These are phyloP conservation scores for Helotiales sp. DNA, from an alignment of 2,329 filamentous ascomycete genomes.

Conservation along the genomic window DNA sequence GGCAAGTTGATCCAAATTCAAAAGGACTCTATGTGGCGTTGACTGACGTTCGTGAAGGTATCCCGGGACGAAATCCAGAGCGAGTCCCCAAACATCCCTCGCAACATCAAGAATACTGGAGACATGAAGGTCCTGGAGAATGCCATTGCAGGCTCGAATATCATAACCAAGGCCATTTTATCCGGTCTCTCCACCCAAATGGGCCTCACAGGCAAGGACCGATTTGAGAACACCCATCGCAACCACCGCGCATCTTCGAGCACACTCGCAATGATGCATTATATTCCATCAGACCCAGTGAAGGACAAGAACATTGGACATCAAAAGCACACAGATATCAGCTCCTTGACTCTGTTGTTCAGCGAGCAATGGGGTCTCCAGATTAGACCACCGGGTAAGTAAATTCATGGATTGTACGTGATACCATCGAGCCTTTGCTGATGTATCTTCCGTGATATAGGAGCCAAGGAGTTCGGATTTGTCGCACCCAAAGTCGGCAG, in stretches of 20 bases:
- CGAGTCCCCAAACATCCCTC: slow-evolving; percentile 52
- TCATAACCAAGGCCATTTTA: slow-evolving; percentile 50
- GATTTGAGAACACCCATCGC: slow-evolving; percentile 58
- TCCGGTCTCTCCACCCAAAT: slow-evolving; percentile 52
- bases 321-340: slow-evolving; percentile 63
- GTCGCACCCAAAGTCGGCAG: slow-evolving; percentile 56
- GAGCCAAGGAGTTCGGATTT: slow-evolving; percentile 55
- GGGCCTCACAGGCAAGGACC: slow-evolving; percentile 50
- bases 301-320: slow-evolving; percentile 54
- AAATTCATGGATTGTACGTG: neutral
- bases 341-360: slow-evolving; percentile 60
- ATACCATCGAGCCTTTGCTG: neutral
- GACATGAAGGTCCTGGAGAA: slow-evolving; percentile 56
- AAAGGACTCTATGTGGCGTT: neutral
- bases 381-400: slow-evolving; percentile 54
- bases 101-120: slow-evolving; percentile 53
- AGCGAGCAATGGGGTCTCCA: slow-evolving; percentile 62
- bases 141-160: slow-evolving; percentile 56
- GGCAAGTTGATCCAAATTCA: slow-evolving; percentile 35
- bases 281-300: slow-evolving; percentile 52
- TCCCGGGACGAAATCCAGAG: slow-evolving; percentile 57
- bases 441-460: neutral
- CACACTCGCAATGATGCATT: slow-evolving; percentile 61
- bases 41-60: slow-evolving; percentile 45
- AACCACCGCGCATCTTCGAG: slow-evolving; percentile 55